Conservation (phyloP, 495 filamentous ascomycete species). For the Letharia lupina region DNA sequence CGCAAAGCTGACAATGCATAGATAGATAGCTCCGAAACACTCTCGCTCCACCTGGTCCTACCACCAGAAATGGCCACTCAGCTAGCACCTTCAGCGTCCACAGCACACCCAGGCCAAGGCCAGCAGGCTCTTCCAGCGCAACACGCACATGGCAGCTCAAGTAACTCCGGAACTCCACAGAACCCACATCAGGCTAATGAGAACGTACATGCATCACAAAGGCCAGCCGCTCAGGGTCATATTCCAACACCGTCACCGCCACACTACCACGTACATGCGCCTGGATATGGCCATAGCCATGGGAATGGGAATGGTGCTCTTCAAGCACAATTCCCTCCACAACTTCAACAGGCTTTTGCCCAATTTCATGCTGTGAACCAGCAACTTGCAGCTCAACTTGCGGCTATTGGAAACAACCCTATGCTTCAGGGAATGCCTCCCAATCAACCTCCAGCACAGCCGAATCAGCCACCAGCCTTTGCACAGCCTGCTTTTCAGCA, state of each 20-base stretch:
- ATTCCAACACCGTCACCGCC: background rate
- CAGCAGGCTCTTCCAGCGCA: conserved; percentile 3
- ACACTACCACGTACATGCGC: conserved; percentile 12
- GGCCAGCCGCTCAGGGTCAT: conserved; percentile 6
- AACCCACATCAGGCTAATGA: conserved; percentile 1
- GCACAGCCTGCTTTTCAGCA: conserved; percentile 31
- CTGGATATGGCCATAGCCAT: conserved; percentile 11
- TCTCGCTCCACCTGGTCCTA: conserved; percentile 59
- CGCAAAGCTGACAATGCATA: conserved; percentile 19
- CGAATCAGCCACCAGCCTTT: conserved; percentile 22
- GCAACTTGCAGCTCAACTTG: conserved; percentile 19
- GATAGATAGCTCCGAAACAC: conserved; percentile 39
- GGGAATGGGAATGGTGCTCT: conserved; percentile 9
- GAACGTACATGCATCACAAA: background rate
- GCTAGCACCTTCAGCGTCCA: conserved; percentile 12
- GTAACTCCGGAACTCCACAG: background rate
- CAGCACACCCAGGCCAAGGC: conserved; percentile 1
- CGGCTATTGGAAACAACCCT: conserved; percentile 17
- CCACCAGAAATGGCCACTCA: conserved; percentile 27
- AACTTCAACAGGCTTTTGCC: conserved; percentile 20
- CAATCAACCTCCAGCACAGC: conserved; percentile 15
- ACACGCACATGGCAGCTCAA: background rate
- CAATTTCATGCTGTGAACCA: conserved; percentile 22
- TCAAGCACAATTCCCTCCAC: conserved; percentile 17
- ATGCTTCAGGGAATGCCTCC: conserved; percentile 13